Percentiles rank a stretch among this genome's conserved stretches.
phyloP scores from a whole-genome alignment of 1,284 basidiomycete genomes.

The Vanrija sp. region DNA sequence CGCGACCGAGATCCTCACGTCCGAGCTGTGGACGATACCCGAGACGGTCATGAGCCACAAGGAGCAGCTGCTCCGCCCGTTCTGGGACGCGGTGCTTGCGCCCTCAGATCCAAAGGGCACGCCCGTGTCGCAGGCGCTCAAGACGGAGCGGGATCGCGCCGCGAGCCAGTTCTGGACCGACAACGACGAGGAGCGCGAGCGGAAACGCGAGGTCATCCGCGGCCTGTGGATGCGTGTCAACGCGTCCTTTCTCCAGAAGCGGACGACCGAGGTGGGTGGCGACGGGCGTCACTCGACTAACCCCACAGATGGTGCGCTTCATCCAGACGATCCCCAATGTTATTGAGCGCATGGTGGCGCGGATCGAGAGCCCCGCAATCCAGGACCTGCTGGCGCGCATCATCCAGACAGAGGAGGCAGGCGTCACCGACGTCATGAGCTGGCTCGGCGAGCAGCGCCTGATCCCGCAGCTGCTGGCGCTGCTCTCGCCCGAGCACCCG shows the following conservation, averaged over 20 bases:
- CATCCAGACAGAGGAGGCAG: constrained; percentile 88
- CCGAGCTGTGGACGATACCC: constrained; percentile 90
- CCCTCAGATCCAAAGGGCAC: constrained; percentile 14
- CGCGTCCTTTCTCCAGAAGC: constrained; percentile 76
- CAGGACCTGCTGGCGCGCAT: constrained; percentile 89
- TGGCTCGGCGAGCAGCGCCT: constrained; percentile 86
- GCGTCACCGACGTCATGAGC: constrained; percentile 77
- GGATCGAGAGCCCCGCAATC: constrained; percentile 85
- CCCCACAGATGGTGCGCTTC: constrained; percentile 79
- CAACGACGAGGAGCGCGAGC: constrained; percentile 48
- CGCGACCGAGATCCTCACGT: constrained; percentile 91
- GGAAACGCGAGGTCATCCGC: constrained; percentile 51
- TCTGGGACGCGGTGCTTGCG: constrained; percentile 85
- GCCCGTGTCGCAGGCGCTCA: constrained; percentile 11
- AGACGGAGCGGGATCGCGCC: constrained; percentile 40
- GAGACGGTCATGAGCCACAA: constrained; percentile 75
- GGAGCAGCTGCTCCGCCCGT: constrained; percentile 62
- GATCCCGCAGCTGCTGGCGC: constrained; percentile 72
- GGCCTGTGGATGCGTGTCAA: constrained; percentile 74
- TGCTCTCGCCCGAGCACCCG: constrained; percentile 74
- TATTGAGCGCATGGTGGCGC: constrained; percentile 75
- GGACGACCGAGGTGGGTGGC: constrained; percentile 74
- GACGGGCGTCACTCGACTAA: not conserved
- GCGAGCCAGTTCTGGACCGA: constrained; percentile 36
- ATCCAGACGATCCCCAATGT: constrained; percentile 78